Conservation (phyloP, 2,329 filamentous ascomycete species). For the Cladosporium sp. region DNA sequence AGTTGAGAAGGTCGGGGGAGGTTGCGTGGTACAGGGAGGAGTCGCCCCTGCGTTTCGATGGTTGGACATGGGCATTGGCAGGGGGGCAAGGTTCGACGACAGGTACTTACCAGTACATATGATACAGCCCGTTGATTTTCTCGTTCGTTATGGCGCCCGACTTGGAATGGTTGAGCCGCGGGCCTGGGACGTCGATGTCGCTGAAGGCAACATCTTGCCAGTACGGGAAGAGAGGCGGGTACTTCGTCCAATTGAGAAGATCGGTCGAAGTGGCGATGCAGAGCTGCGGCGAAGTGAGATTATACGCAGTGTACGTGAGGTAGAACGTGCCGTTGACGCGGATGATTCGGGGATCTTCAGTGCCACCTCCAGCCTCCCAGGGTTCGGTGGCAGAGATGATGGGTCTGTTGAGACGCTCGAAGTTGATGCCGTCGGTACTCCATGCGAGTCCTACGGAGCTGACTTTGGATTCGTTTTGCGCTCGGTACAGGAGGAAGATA, state of each 20-base stretch:
- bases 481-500: constrained; percentile 35
- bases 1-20: constrained; percentile 32
- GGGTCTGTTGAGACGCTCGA: constrained; percentile 32
- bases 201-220: constrained; percentile 23
- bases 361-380: constrained; percentile 32
- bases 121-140: constrained; percentile 30
- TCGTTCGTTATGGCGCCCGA: constrained; percentile 30
- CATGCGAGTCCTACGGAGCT: constrained; percentile 35
- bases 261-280: constrained; percentile 36
- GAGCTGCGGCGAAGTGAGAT: constrained; percentile 29
- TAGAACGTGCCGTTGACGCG: constrained; percentile 36
- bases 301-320: constrained; percentile 36
- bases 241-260: constrained; percentile 34
- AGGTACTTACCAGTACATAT: constrained; percentile 29
- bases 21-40: constrained; percentile 29
- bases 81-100: not conserved
- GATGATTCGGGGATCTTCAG: constrained; percentile 35
- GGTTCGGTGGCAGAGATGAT: constrained; percentile 32
- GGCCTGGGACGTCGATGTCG: constrained; percentile 18
- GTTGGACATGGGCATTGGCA: not conserved
- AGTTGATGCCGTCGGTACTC: constrained; percentile 34
- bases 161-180: constrained; percentile 22
- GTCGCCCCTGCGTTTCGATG: constrained; percentile 28
- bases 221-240: constrained; percentile 27
- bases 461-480: constrained; percentile 31